Evolutionary conservation across 208 protist species (phyloP), one percentile per base, ranked within the genome.

Genomic region (Leishmania braziliensis): DNA sequence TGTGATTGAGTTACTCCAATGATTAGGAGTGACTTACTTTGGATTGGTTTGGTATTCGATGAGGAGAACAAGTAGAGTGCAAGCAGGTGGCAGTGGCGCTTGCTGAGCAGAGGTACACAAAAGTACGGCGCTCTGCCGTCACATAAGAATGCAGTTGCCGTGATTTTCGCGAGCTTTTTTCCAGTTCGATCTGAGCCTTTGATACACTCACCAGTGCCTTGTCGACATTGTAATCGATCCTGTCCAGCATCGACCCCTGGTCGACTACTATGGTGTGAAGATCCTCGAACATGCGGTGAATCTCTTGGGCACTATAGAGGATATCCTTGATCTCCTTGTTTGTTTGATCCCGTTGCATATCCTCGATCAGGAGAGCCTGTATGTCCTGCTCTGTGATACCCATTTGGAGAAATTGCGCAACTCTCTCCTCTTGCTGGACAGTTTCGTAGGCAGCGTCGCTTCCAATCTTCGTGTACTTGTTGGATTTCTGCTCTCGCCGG

Each of bases 211-310:
- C 79, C 6, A 82, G 75, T 8, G 95, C 84, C 70, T 95, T 87
- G 77, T 95, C 89, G 18, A 98, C 82, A 82, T 96, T 98, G 84
- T 91, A 97, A 80, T 99, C 96, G 78, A 99, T 95, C 29, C 97
- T 90, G 78, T 99, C 97, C 16, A 99, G 85, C 77, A 98, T 88
- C 0, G 95, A 94, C 1, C 97, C 96, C 60, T 98, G 97, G 39
- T 98, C 94, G 4, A 92, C 88, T 16, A 98, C 90, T 72, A 98
- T 76, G 53, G 66, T 74, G 68, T 90, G 78, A 14, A 98, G 78
- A 62, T 95, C 92, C 29, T 95, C 89, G 73, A 98, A 98, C 89
- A 98, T 95, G 36, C 76, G 48, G 72, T 96, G 91, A 36, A 98
- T 84, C 58, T 99, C 94, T 51, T 93, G 89, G n/a, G 98, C 87